phyloP scores from a whole-genome alignment of 164 flowering plant species.

The Vitis riparia region DNA sequence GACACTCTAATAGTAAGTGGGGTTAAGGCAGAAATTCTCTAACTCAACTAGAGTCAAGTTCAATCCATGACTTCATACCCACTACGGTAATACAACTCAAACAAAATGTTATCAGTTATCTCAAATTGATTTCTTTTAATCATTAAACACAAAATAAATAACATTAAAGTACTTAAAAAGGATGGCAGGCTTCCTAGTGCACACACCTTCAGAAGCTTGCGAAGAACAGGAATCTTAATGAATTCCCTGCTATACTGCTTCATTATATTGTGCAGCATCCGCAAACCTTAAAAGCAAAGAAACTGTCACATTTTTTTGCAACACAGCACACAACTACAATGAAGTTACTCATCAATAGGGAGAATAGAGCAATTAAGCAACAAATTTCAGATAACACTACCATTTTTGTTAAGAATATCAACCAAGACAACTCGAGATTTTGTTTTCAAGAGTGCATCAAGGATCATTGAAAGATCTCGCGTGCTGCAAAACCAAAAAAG shows the following conservation, averaged over 20 bases:
- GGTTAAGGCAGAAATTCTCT: no score
- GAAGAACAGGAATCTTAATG: constrained; percentile 79
- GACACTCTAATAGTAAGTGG: no score
- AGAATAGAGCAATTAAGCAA: neutral
- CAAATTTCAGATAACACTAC: constrained; percentile 31
- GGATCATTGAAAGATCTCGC: constrained; percentile 93
- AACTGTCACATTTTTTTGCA: neutral
- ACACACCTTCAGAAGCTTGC: constrained; percentile 91
- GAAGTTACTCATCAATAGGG: neutral
- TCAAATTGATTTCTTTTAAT: neutral
- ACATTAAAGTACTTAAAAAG: neutral
- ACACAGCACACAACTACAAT: neutral
- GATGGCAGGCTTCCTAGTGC: neutral
- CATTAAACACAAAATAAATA: neutral
- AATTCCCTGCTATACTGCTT: constrained; percentile 76
- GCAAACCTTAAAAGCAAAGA: constrained; percentile 56
- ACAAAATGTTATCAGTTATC: no score
- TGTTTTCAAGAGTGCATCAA: constrained; percentile 93
- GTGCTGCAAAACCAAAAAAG: constrained; percentile 53
- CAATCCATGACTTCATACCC: no score
- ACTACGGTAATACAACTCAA: no score
- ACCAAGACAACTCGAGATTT: constrained; percentile 72
- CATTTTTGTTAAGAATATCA: constrained; percentile 90
- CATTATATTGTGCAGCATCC: constrained; percentile 93
- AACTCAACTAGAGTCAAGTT: no score